Evolutionary conservation across 345 rosid genomes (phyloP).

Genomic region (Eucalyptus fibrosa): DNA sequence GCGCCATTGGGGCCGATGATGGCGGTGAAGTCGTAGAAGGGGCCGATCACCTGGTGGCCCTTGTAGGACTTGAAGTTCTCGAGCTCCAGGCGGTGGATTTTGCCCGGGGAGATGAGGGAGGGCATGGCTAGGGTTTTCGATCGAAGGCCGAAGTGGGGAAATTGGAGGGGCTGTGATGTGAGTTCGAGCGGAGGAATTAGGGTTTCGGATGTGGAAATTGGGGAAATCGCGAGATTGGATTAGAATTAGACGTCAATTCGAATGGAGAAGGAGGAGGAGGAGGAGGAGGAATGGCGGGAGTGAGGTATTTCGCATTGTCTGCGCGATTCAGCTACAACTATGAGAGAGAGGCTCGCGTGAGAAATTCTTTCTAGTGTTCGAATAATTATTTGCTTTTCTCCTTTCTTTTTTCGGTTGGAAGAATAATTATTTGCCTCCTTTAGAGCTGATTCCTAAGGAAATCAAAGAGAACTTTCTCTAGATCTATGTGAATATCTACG

Average conservation of each 20-base stretch:
- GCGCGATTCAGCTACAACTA: background rate
- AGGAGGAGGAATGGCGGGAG: background rate
- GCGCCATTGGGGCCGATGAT: constrained; percentile 98
- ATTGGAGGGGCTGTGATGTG: background rate
- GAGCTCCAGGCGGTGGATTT: constrained; percentile 66
- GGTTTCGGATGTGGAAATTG: constrained; percentile 1
- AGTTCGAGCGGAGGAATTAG: background rate
- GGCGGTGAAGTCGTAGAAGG: constrained; percentile 95
- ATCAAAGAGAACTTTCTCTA: no score
- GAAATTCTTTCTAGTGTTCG: background rate
- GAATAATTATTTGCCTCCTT: no score
- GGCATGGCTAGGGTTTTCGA: constrained; percentile 44
- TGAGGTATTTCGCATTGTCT: background rate
- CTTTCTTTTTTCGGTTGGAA: no score
- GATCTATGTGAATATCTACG: no score
- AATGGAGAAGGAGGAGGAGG: background rate
- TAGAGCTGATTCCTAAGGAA: no score
- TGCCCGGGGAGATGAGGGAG: constrained; percentile 49
- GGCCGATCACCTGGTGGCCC: constrained; percentile 76
- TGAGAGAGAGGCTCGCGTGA: background rate
- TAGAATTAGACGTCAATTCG: background rate
- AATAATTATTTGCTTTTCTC: background rate
- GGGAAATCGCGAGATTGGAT: background rate
- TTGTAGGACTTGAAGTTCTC: constrained; percentile 98
- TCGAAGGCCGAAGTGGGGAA: background rate